A percentile compares a stretch with the other conserved stretches of the same genome.
Conservation (phyloP, 2,329 filamentous ascomycete genomes). For the Alternaria sp. region DNA sequence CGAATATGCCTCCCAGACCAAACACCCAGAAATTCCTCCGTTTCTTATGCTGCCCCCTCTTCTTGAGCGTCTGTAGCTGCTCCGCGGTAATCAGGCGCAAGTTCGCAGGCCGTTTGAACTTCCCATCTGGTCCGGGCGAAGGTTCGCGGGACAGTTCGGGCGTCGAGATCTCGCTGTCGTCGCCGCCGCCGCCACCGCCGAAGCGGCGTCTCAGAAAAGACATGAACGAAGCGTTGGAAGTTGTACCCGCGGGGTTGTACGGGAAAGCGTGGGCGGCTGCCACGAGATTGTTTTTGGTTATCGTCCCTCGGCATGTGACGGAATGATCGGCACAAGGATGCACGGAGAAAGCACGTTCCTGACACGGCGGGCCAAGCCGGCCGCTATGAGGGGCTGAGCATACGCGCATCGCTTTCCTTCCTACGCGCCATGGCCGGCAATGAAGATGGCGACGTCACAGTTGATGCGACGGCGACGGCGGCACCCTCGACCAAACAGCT, state of each 20-base stretch:
- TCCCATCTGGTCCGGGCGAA: slow-evolving; percentile 41
- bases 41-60: slow-evolving; percentile 59
- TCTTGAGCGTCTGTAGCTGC: slow-evolving; percentile 57
- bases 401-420: background rate
- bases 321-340: slow-evolving; percentile 13
- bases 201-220: slow-evolving; percentile 48
- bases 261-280: background rate
- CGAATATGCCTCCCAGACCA: slow-evolving; percentile 85
- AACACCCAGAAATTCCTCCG: slow-evolving; percentile 84
- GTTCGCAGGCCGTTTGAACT: slow-evolving; percentile 49
- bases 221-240: slow-evolving; percentile 26
- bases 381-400: slow-evolving; percentile 1
- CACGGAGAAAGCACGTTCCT: slow-evolving; percentile 1
- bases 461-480: background rate
- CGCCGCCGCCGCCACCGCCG: slow-evolving; percentile 30
- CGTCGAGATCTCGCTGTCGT: slow-evolving; percentile 27
- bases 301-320: slow-evolving; percentile 18
- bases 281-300: background rate
- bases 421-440: slow-evolving; percentile 5
- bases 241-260: background rate
- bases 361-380: slow-evolving; percentile 7
- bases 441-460: background rate
- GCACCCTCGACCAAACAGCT: background rate
- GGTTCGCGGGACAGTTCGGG: slow-evolving; percentile 48
- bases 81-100: slow-evolving; percentile 60